A percentile compares a stretch with the other conserved stretches of the same genome.
These are phyloP conservation scores for Chrysosporium keratinophilum DNA, from an alignment of 2,329 filamentous ascomycete genomes.

Conservation along the genomic window DNA sequence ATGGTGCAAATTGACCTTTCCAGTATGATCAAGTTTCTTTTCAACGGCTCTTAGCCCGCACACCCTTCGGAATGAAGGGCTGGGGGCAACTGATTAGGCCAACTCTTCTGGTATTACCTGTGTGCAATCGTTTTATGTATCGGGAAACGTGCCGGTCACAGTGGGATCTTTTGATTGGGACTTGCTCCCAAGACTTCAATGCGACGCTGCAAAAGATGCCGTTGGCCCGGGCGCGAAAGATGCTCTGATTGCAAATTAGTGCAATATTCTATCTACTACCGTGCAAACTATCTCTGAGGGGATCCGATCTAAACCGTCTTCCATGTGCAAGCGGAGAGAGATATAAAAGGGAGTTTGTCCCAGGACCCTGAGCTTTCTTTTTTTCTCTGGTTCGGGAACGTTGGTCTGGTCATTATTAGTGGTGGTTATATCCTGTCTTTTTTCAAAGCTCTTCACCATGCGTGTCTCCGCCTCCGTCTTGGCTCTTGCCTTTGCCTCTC, in stretches of 20 bases:
- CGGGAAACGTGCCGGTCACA: neutral
- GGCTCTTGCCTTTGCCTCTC: slow-evolving; percentile 10
- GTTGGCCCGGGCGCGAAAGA: neutral
- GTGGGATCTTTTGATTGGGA: neutral
- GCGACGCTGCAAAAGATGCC: slow-evolving; percentile 1
- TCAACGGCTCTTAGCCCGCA: too few species aligned
- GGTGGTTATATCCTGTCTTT: neutral
- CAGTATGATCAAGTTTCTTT: too few species aligned
- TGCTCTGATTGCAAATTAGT: neutral
- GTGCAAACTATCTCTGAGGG: neutral
- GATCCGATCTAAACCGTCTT: slow-evolving; percentile 4
- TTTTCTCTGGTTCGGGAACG: neutral
- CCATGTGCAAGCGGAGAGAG: neutral
- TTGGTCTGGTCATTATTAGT: neutral
- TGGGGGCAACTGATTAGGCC: neutral
- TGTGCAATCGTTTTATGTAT: neutral
- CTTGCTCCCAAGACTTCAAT: neutral
- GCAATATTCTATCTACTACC: neutral
- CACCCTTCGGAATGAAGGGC: neutral
- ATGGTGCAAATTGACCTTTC: too few species aligned
- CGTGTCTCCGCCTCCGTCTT: slow-evolving; percentile 10
- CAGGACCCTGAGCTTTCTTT: neutral
- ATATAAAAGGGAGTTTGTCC: neutral
- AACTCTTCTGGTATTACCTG: neutral
- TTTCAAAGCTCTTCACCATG: slow-evolving; percentile 7